Base-by-base conservation (phyloP, 768 basidiomycete genomes). In the Suillus lakei region DNA sequence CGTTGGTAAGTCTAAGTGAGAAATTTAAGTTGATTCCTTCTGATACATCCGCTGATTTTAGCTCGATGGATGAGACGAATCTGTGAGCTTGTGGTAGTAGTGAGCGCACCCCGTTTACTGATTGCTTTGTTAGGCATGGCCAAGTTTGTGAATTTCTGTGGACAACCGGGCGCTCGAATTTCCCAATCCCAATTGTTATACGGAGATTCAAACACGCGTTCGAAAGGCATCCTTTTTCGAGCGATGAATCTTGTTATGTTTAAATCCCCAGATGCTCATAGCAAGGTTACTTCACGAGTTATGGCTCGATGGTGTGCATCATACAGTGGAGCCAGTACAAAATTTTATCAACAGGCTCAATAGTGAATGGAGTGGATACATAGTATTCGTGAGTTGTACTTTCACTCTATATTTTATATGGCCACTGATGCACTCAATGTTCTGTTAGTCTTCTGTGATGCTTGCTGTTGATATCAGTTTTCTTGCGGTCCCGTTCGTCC, bases 351-450 rank as follows among this genome's bases (percentile, higher is more conserved):
- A 60, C 6, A 80, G 80, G n/a, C 73, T 85, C 34, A 78, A 76
- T 32, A 73, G 74, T 5, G 83, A 87, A 68, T 85, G 83, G 85
- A 72, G 80, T 63, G 80, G 82, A 56, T 80, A 84, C 56, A 81
- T 80, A 26, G 79, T 84, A 44, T 83, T 81, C 64, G 85, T 86
- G 55, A 43, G 83, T 69, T 39, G 68, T 44, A 26, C 16, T 36
- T 32, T n/a, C n/a, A n/a, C n/a, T n/a, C n/a, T n/a, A n/a, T n/a
- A n/a, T n/a, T n/a, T n/a, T n/a, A n/a, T n/a, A n/a, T n/a, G n/a
- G n/a, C n/a, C n/a, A n/a, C n/a, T n/a, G n/a, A n/a, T n/a, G n/a
- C n/a, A n/a, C n/a, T n/a, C 28, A 4, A 60, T 21, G 44, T 6
- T 10, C 3, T 36, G 21, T 15, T 26, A 58, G 65, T 55, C 66